Evolutionary conservation across 257 asterid species (phyloP), one percentile per base, ranked within the genome.

Genomic region (Sherardia arvensis): DNA sequence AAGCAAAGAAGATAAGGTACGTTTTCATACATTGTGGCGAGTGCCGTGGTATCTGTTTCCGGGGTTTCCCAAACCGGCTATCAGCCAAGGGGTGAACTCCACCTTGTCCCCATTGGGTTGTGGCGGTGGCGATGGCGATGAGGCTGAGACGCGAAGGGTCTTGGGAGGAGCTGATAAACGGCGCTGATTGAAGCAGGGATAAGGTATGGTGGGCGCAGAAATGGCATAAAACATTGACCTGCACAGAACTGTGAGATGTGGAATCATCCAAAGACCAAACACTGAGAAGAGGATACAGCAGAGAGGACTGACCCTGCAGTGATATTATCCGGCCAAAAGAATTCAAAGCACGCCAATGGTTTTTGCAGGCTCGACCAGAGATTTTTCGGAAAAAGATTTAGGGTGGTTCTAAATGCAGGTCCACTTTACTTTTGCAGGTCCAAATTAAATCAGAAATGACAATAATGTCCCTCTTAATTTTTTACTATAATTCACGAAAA

Each of bases 1-100:
- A 17, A 28, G 6, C 0, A 28, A 49, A 30, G 14, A 55, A 28
- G 11, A 36, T 59, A 34, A 54, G 36, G 54, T 18, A 54, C 8
- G 18, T 2, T 30, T 56, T 10, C 40, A 47, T 89, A 90, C 99
- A 78, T 90, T 93, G 80, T 93, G 99, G 17, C 97, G 96, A 4
- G 99, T 90, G 59, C 97, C 99, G n/a, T 90, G 86, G 74, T 87
- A 93, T 74, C 85, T 90, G 81, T 81, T 85, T 36, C 97, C 99
- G 0, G 97, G 99, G 70, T 93, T 90, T n/a, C 99, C 99, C 71
- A 93, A 84, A 22, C 97, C 99, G n/a, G 83, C 97, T 80, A 93
- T 81, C 64, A 93, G 79, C 99, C 97, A 93, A 1, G 97, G 97
- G 53, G 99, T 93, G 78, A 81, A 93, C 79, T 93, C 99, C 36